Base-by-base conservation (phyloP, 768 basidiomycete species). In the Cubamyces lactineus region DNA sequence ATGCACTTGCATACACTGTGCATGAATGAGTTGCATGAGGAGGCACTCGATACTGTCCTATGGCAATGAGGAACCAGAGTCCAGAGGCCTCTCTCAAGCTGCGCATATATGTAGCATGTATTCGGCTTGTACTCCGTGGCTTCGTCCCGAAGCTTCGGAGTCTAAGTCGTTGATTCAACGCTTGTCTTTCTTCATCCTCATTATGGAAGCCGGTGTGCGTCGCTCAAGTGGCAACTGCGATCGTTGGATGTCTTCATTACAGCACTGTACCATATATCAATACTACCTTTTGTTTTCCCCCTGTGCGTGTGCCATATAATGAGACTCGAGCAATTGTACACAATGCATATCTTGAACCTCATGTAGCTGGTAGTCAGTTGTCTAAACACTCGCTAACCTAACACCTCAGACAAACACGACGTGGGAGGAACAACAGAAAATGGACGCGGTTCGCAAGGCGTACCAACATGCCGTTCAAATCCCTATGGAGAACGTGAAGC, bases 361-460 rank as follows among this genome's bases (percentile, higher is more conserved):
- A 3, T 30, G 8, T 28, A 28, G 28, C 5, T 50, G 19, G 24
- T 17, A 5, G 23, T n/a, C 23, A 49, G 2, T 15, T n/a, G 30
- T 28, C 13, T 26, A 6, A 41, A n/a, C 0, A 13, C 13, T 8
- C 4, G 17, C 57, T 51, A 17, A 59, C 49, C 13, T 5, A 45
- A 23, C 1, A 56, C 50, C 43, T 16, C 67, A 85, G 86, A 81
- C 89, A 0, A 84, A 83, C 13, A 91, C 89, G 24, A 93, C 94
- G 19, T 98, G 96, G 95, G 96, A 98, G 73, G 88, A 91, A 66
- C 92, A 95, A 69, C 93, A 96, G 71, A 94, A 94, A 73, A 95
- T 94, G 89, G 96, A 97, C 66, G 84, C 87, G 1, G 79, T 98
- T 4, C 86, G 97, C 61, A 93, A 92, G 72, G 88, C 92, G 0